Conservation (phyloP, 2,329 filamentous ascomycete genomes). For the Aspergillus novofumigatus region DNA sequence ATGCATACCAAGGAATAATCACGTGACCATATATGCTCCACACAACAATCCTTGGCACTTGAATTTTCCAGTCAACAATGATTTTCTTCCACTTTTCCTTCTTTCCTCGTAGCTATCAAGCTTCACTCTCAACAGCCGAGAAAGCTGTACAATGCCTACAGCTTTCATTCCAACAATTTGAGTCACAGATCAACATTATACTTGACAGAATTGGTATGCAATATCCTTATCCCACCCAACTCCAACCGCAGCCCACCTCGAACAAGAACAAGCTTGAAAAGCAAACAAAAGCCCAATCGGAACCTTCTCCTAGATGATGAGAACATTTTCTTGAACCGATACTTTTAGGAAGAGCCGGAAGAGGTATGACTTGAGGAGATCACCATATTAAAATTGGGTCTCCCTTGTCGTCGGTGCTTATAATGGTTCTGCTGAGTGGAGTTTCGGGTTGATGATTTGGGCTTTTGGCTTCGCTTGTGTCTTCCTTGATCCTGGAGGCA, state of each 20-base stretch:
- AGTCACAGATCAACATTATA: not conserved
- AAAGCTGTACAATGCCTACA: not conserved
- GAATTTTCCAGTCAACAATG: not conserved
- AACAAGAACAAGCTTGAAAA: not conserved
- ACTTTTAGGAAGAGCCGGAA: slow-evolving; percentile 48
- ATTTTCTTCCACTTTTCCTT: not conserved
- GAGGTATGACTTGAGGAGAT: slow-evolving; percentile 38
- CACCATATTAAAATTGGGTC: slow-evolving; percentile 14
- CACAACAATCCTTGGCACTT: not conserved
- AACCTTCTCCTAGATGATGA: slow-evolving; percentile 37
- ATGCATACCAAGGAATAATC: not conserved
- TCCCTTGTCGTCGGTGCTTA: slow-evolving; percentile 44
- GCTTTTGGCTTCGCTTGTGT: not conserved
- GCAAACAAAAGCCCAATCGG: slow-evolving; percentile 3
- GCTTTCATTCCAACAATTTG: not conserved
- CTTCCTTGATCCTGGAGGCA: not conserved
- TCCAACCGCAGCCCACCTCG: not conserved
- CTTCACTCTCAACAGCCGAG: not conserved
- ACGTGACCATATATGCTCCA: not conserved
- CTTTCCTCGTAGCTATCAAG: not conserved
- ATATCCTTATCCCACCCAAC: not conserved
- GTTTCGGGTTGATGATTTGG: slow-evolving; percentile 8
- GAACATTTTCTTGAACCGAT: slow-evolving; percentile 38
- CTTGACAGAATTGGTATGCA: not conserved
- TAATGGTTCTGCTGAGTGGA: slow-evolving; percentile 44